phyloP scores from a whole-genome alignment of 208 protist genomes.

The Trichomonas gallinae region DNA sequence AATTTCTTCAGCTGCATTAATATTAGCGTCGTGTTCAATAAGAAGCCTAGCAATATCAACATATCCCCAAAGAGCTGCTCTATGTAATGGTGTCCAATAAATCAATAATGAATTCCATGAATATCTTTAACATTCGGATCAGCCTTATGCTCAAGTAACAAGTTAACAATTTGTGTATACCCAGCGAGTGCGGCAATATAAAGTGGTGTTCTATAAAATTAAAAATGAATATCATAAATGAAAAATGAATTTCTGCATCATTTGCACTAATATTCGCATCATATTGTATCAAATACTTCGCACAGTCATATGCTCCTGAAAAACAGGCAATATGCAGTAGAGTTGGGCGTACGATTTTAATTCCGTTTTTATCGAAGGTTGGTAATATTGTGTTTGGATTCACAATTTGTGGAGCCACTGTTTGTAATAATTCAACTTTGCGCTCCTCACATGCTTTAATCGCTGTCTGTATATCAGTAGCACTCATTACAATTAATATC shows the following conservation, averaged over 20 bases:
- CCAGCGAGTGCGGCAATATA: neutral
- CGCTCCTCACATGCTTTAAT: neutral
- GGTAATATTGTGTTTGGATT: neutral
- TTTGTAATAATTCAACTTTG: neutral
- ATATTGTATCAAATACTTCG: neutral
- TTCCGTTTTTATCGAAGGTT: constrained; percentile 6
- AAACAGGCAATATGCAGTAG: neutral
- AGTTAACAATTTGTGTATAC: neutral
- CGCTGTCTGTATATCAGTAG: neutral
- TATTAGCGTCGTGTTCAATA: neutral
- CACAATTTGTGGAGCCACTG: neutral
- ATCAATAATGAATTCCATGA: neutral
- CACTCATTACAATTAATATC: too few species aligned
- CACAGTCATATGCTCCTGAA: neutral
- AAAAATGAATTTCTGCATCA: neutral
- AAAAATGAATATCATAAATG: neutral
- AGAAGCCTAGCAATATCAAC: neutral
- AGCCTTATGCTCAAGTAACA: neutral
- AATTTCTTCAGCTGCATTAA: neutral
- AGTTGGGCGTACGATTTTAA: neutral
- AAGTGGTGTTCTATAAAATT: neutral
- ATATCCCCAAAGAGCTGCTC: neutral
- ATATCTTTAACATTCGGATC: constrained; percentile 1
- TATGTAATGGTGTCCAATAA: constrained; percentile 9
- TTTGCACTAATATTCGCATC: neutral